Conservation (phyloP, 2,329 filamentous ascomycete genomes). For the Fusarium miscanthi region DNA sequence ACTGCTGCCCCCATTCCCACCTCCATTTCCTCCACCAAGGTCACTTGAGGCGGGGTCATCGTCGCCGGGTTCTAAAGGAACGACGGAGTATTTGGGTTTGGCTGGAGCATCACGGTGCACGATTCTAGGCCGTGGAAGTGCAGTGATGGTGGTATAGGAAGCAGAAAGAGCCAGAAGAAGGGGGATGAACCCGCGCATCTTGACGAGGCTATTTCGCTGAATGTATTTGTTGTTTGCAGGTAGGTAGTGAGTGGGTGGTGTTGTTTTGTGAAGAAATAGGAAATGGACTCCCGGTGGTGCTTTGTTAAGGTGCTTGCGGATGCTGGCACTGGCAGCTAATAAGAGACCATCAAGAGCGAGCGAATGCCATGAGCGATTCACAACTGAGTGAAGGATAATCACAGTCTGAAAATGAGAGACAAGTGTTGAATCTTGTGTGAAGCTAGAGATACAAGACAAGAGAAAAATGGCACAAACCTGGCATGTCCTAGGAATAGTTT, state of each 20-base stretch:
- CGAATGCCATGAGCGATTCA: constrained; percentile 19
- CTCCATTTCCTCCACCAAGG: constrained; percentile 36
- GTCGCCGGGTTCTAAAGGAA: constrained; percentile 52
- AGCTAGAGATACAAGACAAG: constrained; percentile 20
- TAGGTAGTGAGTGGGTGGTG: neutral
- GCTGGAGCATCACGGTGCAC: constrained; percentile 38
- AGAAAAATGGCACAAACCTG: constrained; percentile 10
- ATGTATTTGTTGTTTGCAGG: neutral
- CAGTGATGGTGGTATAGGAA: constrained; percentile 41
- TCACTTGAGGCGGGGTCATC: constrained; percentile 36
- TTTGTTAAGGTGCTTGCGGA: constrained; percentile 8
- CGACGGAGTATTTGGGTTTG: constrained; percentile 54
- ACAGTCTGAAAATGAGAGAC: constrained; percentile 1
- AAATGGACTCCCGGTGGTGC: neutral
- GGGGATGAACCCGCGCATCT: constrained; percentile 48
- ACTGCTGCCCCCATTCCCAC: constrained; percentile 15
- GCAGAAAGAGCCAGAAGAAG: constrained; percentile 48
- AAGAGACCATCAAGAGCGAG: constrained; percentile 18
- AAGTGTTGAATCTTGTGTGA: constrained; percentile 23
- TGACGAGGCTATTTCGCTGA: constrained; percentile 31
- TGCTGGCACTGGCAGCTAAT: constrained; percentile 30
- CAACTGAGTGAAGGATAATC: neutral
- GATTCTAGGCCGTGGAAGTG: constrained; percentile 46
- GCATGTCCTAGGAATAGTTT: constrained; percentile 33
- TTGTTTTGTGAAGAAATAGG: neutral